phyloP scores from a whole-genome alignment of 2,329 filamentous ascomycete genomes.

The Emericellopsis cladophorae region DNA sequence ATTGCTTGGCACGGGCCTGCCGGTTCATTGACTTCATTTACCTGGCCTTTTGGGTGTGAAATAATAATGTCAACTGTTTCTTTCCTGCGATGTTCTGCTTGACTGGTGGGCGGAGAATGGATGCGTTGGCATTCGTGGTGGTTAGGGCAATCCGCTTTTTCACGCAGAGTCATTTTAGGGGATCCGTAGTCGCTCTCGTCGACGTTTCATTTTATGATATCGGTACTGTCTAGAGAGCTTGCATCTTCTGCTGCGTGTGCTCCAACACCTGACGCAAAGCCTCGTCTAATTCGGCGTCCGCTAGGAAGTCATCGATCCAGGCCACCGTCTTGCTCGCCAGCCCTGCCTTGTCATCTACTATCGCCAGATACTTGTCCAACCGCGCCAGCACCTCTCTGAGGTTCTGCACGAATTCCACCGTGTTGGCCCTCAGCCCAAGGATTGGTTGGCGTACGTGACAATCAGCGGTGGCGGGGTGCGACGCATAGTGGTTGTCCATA shows the following conservation, averaged over 20 bases:
- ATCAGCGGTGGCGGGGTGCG: constrained; percentile 49
- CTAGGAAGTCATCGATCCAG: constrained; percentile 44
- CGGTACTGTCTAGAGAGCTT: neutral
- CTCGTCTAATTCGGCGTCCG: constrained; percentile 36
- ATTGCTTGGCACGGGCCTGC: too few relatives aligned
- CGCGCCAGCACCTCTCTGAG: constrained; percentile 52
- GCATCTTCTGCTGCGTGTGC: constrained; percentile 26
- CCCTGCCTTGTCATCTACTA: constrained; percentile 28
- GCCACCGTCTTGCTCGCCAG: constrained; percentile 33
- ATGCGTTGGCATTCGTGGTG: too few relatives aligned
- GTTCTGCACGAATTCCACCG: constrained; percentile 60
- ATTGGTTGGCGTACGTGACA: constrained; percentile 63
- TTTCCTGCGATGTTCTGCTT: too few relatives aligned
- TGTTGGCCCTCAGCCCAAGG: constrained; percentile 47
- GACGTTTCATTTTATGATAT: neutral
- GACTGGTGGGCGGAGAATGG: too few relatives aligned
- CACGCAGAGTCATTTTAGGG: too few relatives aligned
- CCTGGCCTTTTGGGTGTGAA: too few relatives aligned
- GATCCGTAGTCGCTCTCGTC: too few relatives aligned
- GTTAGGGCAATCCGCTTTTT: too few relatives aligned
- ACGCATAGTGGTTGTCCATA: constrained; percentile 47
- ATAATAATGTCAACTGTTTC: too few relatives aligned
- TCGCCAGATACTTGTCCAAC: constrained; percentile 38
- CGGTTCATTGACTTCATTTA: too few relatives aligned
- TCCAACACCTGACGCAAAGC: constrained; percentile 42